phyloP scores from a whole-genome alignment of 768 basidiomycete species.

The Lentinula guzmanii region DNA sequence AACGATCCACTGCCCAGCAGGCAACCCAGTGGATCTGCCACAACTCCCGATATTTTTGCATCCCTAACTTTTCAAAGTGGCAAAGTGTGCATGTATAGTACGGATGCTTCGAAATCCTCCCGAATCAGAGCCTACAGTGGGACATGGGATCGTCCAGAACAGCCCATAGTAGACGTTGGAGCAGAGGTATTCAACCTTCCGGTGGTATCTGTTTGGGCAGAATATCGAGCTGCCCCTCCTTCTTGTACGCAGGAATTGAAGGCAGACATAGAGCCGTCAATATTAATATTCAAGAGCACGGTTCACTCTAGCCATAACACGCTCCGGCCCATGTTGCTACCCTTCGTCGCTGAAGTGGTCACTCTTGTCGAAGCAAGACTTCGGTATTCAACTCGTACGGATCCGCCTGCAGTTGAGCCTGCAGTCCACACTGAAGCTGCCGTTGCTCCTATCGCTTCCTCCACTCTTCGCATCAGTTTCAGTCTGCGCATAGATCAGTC shows the following conservation, averaged over 20 bases:
- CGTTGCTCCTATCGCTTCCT: slow-evolving; percentile 6
- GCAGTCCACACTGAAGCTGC: neutral
- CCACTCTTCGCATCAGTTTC: slow-evolving; percentile 70
- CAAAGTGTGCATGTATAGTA: slow-evolving; percentile 68
- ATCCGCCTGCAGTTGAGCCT: slow-evolving; percentile 6
- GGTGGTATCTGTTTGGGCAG: slow-evolving; percentile 74
- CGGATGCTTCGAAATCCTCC: slow-evolving; percentile 31
- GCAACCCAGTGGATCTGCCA: slow-evolving; percentile 13
- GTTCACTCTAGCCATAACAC: slow-evolving; percentile 87
- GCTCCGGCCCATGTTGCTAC: slow-evolving; percentile 74
- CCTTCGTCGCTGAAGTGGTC: slow-evolving; percentile 77
- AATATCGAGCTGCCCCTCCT: slow-evolving; percentile 61
- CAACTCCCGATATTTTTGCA: slow-evolving; percentile 36
- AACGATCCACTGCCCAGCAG: slow-evolving; percentile 16
- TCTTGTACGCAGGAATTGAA: slow-evolving; percentile 25
- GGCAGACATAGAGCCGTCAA: slow-evolving; percentile 41
- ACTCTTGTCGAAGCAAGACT: slow-evolving; percentile 65
- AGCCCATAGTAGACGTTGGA: slow-evolving; percentile 44
- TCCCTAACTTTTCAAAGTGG: slow-evolving; percentile 82
- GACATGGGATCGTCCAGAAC: slow-evolving; percentile 41
- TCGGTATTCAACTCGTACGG: slow-evolving; percentile 38
- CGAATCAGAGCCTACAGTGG: slow-evolving; percentile 30
- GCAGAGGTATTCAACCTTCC: slow-evolving; percentile 71
- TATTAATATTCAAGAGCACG: slow-evolving; percentile 78
- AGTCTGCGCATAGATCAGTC: slow-evolving; percentile 92